Evolutionary conservation across 768 basidiomycete genomes (phyloP).

Genomic region (Strobilomyces echinocephalus): DNA sequence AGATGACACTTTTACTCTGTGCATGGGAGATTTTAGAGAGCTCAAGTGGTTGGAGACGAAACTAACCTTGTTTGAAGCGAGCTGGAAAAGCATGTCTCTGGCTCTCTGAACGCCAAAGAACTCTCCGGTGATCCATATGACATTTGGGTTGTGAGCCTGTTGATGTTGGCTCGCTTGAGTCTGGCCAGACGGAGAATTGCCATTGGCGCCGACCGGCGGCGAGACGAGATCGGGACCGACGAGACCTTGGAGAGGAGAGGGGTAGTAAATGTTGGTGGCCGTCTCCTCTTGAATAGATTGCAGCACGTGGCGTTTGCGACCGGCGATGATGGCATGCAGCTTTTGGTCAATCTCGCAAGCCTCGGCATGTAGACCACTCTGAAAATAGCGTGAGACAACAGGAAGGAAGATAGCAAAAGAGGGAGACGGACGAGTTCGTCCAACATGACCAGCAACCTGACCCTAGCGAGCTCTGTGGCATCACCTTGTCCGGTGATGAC

Average conservation of each 20-base stretch:
- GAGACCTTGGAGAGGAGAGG: slow-evolving; percentile 84
- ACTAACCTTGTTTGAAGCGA: slow-evolving; percentile 77
- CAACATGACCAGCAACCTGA: slow-evolving; percentile 86
- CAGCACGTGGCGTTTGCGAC: slow-evolving; percentile 78
- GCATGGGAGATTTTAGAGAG: background rate
- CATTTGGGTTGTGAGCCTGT: slow-evolving; percentile 56
- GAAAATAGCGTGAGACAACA: slow-evolving; percentile 4
- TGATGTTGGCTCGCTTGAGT: slow-evolving; percentile 20
- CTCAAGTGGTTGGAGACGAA: background rate
- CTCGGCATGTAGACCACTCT: slow-evolving; percentile 92
- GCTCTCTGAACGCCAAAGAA: slow-evolving; percentile 95
- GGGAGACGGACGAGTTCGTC: slow-evolving; percentile 78
- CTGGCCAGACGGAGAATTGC: slow-evolving; percentile 31
- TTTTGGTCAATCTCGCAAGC: slow-evolving; percentile 93
- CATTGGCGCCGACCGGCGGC: slow-evolving; percentile 34
- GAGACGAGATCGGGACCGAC: slow-evolving; percentile 58
- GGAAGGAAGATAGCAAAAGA: background rate
- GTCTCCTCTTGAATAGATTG: slow-evolving; percentile 97
- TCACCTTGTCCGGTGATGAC: slow-evolving; percentile 87
- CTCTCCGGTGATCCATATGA: slow-evolving; percentile 96
- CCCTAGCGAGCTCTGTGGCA: slow-evolving; percentile 86
- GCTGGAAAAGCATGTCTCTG: slow-evolving; percentile 89
- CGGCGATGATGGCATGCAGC: slow-evolving; percentile 85
- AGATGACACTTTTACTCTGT: slow-evolving; percentile 85
- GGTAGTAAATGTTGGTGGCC: slow-evolving; percentile 93